phyloP scores from a whole-genome alignment of 345 rosid species.

The Eucalyptus guilfoylei region DNA sequence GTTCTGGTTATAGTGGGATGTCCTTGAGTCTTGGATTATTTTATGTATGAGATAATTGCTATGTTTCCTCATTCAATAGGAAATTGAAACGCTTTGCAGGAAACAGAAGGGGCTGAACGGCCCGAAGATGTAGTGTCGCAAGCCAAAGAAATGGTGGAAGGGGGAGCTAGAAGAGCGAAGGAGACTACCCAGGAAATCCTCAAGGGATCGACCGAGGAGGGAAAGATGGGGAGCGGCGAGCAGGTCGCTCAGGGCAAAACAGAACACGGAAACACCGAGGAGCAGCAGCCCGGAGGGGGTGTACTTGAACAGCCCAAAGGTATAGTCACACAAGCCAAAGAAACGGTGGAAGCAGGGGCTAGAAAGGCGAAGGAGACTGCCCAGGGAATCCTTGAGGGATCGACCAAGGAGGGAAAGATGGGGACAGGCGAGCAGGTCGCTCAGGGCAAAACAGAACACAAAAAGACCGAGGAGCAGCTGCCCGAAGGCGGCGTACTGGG shows the following conservation, averaged over 20 bases:
- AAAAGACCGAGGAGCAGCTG: neutral
- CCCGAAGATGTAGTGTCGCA: neutral
- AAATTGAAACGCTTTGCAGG: neutral
- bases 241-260: neutral
- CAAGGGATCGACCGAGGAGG: neutral
- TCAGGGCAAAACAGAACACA: neutral
- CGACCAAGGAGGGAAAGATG: neutral
- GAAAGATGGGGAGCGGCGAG: neutral
- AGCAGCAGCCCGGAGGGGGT: neutral
- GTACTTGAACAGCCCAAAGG: neutral
- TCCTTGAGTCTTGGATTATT: neutral
- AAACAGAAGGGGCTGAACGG: neutral
- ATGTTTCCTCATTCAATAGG: neutral
- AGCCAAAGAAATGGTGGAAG: neutral
- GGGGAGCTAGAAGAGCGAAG: neutral
- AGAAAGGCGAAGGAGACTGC: neutral
- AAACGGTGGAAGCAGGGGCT: neutral
- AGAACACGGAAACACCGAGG: neutral
- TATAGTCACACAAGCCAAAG: neutral
- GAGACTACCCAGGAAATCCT: neutral
- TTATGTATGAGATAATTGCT: neutral
- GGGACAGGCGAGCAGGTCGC: neutral
- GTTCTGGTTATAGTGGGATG: neutral
- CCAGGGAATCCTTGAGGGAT: neutral
- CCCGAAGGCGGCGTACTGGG: slow-evolving; percentile 8